Percentiles rank a stretch among this genome's conserved stretches.
These are phyloP conservation scores for Russula brevipes DNA, from an alignment of 768 basidiomycete genomes.

Conservation along the genomic window DNA sequence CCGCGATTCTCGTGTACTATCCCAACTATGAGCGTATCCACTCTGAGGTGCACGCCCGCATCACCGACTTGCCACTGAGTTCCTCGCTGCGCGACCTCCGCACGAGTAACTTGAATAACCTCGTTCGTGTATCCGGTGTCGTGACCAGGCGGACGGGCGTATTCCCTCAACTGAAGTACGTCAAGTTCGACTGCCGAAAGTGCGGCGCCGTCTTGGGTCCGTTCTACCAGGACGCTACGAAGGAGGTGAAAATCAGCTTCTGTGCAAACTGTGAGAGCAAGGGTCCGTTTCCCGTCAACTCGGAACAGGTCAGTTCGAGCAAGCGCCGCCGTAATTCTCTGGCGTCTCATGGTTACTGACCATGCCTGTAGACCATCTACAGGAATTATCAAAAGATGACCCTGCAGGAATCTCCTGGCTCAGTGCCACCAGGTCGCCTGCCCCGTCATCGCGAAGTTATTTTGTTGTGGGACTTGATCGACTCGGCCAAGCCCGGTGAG, in stretches of 20 bases:
- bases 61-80: constrained; percentile 86
- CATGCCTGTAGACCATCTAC: constrained; percentile 72
- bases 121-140: constrained; percentile 92
- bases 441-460: constrained; percentile 97
- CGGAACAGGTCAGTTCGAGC: constrained; percentile 70
- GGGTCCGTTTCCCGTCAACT: constrained; percentile 94
- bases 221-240: constrained; percentile 95
- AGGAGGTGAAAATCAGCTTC: constrained; percentile 90
- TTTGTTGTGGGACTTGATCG: constrained; percentile 96
- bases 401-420: constrained; percentile 94
- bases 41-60: constrained; percentile 95
- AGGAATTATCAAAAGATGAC: constrained; percentile 99
- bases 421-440: constrained; percentile 94
- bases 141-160: constrained; percentile 94
- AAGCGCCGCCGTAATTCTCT: not conserved
- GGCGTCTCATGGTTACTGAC: not conserved
- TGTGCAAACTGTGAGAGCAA: constrained; percentile 92
- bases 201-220: constrained; percentile 93
- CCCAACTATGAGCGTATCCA: constrained; percentile 96
- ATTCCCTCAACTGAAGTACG: constrained; percentile 98
- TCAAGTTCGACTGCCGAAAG: constrained; percentile 96
- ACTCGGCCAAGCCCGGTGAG: constrained; percentile 96
- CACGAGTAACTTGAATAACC: constrained; percentile 86
- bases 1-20: constrained; percentile 92
- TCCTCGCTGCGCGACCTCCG: constrained; percentile 91